Conservation (phyloP, 2,329 filamentous ascomycete genomes). For the Aspergillus ibericus region DNA sequence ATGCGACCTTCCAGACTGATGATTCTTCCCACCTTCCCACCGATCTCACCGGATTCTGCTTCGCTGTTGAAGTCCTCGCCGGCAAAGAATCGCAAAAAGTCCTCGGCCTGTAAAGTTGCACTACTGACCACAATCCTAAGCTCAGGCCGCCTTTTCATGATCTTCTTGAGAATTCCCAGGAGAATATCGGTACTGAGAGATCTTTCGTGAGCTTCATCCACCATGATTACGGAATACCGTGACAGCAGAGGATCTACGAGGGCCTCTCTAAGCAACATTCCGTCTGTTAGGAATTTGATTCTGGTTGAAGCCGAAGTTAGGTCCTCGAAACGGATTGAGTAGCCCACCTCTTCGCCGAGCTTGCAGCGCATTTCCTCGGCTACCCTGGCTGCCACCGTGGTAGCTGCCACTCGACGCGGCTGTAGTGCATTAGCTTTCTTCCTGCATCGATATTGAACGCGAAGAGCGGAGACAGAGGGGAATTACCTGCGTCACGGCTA, state of each 20-base stretch:
- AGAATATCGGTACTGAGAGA: constrained; percentile 91
- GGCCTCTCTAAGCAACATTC: constrained; percentile 84
- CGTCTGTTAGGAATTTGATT: constrained; percentile 96
- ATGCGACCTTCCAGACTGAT: constrained; percentile 84
- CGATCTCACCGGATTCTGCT: constrained; percentile 34
- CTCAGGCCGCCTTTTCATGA: constrained; percentile 74
- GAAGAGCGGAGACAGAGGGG: constrained; percentile 11
- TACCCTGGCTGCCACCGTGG: constrained; percentile 82
- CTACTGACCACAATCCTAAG: constrained; percentile 88
- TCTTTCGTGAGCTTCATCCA: constrained; percentile 94
- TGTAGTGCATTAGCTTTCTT: constrained; percentile 40
- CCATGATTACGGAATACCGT: constrained; percentile 93
- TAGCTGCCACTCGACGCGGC: constrained; percentile 87
- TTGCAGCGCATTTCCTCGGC: constrained; percentile 86
- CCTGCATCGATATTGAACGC: not conserved
- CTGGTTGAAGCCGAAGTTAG: constrained; percentile 78
- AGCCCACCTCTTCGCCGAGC: constrained; percentile 86
- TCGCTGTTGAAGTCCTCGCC: constrained; percentile 43
- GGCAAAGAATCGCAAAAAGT: constrained; percentile 77
- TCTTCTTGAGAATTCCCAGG: constrained; percentile 87
- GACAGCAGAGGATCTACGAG: constrained; percentile 88
- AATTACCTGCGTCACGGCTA: constrained; percentile 86
- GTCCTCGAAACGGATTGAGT: constrained; percentile 90
- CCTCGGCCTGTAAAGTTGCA: constrained; percentile 86
- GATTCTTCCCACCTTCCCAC: constrained; percentile 60